Conservation (phyloP, 495 filamentous ascomycete species). For the Monascus purpureus region DNA sequence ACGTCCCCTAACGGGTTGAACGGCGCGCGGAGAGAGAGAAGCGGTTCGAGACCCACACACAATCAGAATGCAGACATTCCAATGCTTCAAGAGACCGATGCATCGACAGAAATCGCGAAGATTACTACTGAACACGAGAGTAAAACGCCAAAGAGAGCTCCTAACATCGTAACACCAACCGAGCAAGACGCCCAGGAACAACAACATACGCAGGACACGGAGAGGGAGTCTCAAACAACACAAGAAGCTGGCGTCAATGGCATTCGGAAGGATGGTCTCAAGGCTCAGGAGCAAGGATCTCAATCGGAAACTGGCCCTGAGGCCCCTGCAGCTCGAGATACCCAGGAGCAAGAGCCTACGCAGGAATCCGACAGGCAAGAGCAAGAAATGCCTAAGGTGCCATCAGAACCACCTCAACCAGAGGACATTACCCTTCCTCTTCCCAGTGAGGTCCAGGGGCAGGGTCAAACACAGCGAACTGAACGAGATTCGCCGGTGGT, state of each 20-base stretch:
- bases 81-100: slow-evolving; percentile 1
- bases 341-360: not conserved
- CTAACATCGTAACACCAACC: not conserved
- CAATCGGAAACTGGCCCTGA: not conserved
- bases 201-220: not conserved
- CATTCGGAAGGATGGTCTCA: not conserved
- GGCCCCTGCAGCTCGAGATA: not conserved
- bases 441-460: too few relatives aligned
- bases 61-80: slow-evolving; percentile 5
- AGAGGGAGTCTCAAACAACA: not conserved
- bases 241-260: not conserved
- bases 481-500: not conserved
- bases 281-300: not conserved
- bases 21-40: slow-evolving; percentile 1
- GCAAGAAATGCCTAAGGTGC: not conserved
- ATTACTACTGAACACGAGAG: slow-evolving; percentile 1
- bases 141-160: not conserved
- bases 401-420: not conserved
- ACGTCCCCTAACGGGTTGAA: slow-evolving; percentile 2
- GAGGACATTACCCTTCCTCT: not conserved
- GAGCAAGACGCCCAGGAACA: slow-evolving; percentile 1
- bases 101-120: not conserved
- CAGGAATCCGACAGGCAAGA: not conserved
- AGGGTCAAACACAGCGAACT: not conserved
- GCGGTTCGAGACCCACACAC: slow-evolving; percentile 1